Percentiles rank a stretch among this genome's conserved stretches.
Evolutionary conservation across 768 basidiomycete genomes (phyloP).

Genomic region (Phaeotremella skinneri): DNA sequence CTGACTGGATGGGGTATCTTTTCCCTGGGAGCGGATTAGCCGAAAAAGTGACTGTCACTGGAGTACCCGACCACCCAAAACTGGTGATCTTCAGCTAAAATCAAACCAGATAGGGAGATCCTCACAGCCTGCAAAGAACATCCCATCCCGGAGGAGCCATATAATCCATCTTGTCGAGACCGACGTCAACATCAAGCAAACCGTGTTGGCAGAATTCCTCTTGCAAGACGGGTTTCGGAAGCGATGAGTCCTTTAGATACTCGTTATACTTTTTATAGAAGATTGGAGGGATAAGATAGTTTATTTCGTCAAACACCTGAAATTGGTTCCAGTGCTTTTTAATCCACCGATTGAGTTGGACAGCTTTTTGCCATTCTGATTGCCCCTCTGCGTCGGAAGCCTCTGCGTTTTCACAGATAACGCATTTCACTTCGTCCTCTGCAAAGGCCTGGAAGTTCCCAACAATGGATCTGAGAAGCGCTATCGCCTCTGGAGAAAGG

Average conservation of each 20-base stretch:
- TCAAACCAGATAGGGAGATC: background rate
- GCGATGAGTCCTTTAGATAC: conserved; percentile 7
- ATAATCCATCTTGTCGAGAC: conserved; percentile 10
- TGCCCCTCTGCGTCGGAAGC: conserved; percentile 5
- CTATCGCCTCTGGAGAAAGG: conserved; percentile 20
- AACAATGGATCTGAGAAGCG: conserved; percentile 17
- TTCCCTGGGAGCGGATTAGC: conserved; percentile 9
- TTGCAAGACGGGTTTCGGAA: conserved; percentile 9
- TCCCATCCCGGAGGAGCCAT: conserved; percentile 24
- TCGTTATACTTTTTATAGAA: conserved; percentile 18
- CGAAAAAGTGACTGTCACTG: conserved; percentile 14
- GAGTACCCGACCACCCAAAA: conserved; percentile 10
- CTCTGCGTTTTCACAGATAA: conserved; percentile 1
- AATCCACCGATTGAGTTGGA: conserved; percentile 15
- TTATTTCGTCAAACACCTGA: conserved; percentile 11
- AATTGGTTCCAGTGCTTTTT: conserved; percentile 12
- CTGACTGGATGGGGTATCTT: background rate
- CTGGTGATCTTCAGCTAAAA: conserved; percentile 3
- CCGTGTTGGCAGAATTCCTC: conserved; percentile 30
- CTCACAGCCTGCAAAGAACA: conserved; percentile 15
- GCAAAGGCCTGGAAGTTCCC: conserved; percentile 15
- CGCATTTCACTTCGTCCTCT: conserved; percentile 10
- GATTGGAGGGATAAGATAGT: conserved; percentile 19
- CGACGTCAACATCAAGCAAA: conserved; percentile 26
- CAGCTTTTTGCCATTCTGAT: background rate